Evolutionary conservation across 2,329 filamentous ascomycete species (phyloP).

Genomic region (Aspergillus sp.): DNA sequence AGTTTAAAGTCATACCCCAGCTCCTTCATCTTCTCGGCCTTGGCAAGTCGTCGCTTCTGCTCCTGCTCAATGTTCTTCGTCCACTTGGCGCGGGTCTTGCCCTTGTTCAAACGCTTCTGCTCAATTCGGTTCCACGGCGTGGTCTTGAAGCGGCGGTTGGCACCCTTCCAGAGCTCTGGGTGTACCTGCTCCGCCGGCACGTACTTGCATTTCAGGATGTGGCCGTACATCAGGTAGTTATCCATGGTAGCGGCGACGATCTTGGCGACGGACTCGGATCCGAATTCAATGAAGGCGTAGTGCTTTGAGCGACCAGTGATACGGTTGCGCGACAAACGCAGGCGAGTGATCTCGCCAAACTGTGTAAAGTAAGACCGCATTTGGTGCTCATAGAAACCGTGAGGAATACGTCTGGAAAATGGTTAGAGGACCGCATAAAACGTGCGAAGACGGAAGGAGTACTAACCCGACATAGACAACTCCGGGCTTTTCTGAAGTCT

Average conservation of each 20-base stretch:
- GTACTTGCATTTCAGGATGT: conserved; percentile 84
- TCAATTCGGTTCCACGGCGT: conserved; percentile 87
- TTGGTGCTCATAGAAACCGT: conserved; percentile 96
- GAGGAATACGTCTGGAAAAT: conserved; percentile 67
- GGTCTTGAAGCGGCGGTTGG: conserved; percentile 84
- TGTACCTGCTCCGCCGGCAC: conserved; percentile 77
- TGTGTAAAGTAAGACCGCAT: conserved; percentile 93
- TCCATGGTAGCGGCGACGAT: conserved; percentile 96
- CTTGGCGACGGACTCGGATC: conserved; percentile 72
- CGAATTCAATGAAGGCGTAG: conserved; percentile 92
- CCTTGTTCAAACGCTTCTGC: conserved; percentile 70
- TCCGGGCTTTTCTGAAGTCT: conserved; percentile 57
- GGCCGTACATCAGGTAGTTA: conserved; percentile 93
- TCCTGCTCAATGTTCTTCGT: conserved; percentile 71
- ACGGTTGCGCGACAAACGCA: conserved; percentile 88
- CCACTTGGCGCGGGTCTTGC: conserved; percentile 75
- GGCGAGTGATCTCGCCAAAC: conserved; percentile 76
- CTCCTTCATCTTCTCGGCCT: conserved; percentile 72
- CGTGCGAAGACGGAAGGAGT: too few species aligned
- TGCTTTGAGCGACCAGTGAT: conserved; percentile 90
- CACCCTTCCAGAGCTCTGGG: conserved; percentile 81
- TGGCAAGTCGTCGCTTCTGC: conserved; percentile 65
- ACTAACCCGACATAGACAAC: conserved; percentile 78
- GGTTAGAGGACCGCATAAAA: conserved; percentile 7
- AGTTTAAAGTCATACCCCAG: conserved; percentile 81